A percentile compares a stretch with the other conserved stretches of the same genome.
These are phyloP conservation scores for Penicillium pancosmium DNA, from an alignment of 495 filamentous ascomycete species.

Conservation along the genomic window DNA sequence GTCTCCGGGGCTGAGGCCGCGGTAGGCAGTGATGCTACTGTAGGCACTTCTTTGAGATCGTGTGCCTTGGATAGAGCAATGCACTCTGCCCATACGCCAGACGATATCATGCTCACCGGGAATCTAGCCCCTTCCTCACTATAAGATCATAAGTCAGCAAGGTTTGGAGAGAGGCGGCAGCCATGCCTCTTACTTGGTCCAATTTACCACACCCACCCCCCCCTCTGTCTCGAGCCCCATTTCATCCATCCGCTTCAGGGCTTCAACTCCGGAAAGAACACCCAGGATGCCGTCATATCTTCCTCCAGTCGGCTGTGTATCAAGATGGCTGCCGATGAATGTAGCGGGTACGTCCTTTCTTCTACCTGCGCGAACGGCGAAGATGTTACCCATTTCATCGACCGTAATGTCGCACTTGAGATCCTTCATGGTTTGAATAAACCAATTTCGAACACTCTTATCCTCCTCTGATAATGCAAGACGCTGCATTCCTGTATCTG, in stretches of 20 bases:
- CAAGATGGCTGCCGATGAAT: constrained; percentile 73
- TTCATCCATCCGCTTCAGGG: constrained; percentile 69
- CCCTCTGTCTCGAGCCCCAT: constrained; percentile 69
- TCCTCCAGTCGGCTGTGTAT: constrained; percentile 78
- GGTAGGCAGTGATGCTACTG: constrained; percentile 47
- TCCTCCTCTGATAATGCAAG: constrained; percentile 72
- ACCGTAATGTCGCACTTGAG: constrained; percentile 65
- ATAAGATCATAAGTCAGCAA: constrained; percentile 15
- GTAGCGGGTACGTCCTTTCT: constrained; percentile 59
- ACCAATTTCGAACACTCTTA: constrained; percentile 75
- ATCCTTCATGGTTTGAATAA: constrained; percentile 62
- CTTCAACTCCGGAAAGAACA: constrained; percentile 71
- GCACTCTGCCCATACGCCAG: constrained; percentile 75
- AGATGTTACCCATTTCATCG: constrained; percentile 76
- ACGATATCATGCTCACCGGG: constrained; percentile 74
- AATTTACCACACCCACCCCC: constrained; percentile 74
- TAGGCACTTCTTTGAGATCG: constrained; percentile 55
- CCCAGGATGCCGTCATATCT: constrained; percentile 77
- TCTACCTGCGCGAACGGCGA: constrained; percentile 67
- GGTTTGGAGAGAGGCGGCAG: not conserved
- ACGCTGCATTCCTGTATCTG: constrained; percentile 67
- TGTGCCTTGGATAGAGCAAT: constrained; percentile 66
- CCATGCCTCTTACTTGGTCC: constrained; percentile 64
- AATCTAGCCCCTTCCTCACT: constrained; percentile 81
- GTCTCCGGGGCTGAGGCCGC: constrained; percentile 56